Percentiles rank a stretch among this genome's conserved stretches.
phyloP scores from a whole-genome alignment of 1,284 basidiomycete genomes.

The Ustilago nuda region DNA sequence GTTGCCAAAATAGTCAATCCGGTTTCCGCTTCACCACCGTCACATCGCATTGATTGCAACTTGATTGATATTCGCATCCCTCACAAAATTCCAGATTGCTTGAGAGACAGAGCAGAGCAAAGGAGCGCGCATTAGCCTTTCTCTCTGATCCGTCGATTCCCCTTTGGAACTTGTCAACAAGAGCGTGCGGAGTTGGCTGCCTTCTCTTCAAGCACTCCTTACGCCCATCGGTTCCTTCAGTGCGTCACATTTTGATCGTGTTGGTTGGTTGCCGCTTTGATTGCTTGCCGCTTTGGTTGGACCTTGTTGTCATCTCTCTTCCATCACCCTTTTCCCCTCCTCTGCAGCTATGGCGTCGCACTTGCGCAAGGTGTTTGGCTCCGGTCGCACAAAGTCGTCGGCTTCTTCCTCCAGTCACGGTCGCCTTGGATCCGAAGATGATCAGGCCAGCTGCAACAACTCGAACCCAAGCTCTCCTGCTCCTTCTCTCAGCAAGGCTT shows the following conservation, averaged over 20 bases:
- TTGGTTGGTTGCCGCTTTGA: background rate
- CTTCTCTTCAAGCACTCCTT: background rate
- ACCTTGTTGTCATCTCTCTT: constrained; percentile 28
- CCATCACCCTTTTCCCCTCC: constrained; percentile 24
- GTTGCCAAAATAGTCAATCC: constrained; percentile 5
- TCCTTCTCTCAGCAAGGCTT: constrained; percentile 33
- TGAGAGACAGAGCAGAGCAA: background rate
- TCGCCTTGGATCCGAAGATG: constrained; percentile 33
- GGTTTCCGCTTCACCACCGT: constrained; percentile 4
- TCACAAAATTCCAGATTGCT: constrained; percentile 1
- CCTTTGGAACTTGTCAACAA: constrained; percentile 13
- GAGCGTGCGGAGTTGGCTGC: background rate
- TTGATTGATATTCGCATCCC: constrained; percentile 8
- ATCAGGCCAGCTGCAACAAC: constrained; percentile 27
- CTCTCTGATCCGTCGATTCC: constrained; percentile 8
- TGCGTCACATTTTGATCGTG: background rate
- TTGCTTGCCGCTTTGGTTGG: background rate
- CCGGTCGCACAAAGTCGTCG: constrained; percentile 48
- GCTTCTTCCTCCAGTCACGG: constrained; percentile 33
- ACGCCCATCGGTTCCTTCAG: constrained; percentile 10
- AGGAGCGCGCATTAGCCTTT: constrained; percentile 5
- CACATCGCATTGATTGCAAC: constrained; percentile 13
- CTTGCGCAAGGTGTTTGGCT: constrained; percentile 55
- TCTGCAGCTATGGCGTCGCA: constrained; percentile 42
- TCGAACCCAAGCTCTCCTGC: constrained; percentile 39